Percentiles rank a stretch among this genome's conserved stretches.
Evolutionary conservation across 305 asterid species (phyloP).

Genomic region (Petunia hybrid): DNA sequence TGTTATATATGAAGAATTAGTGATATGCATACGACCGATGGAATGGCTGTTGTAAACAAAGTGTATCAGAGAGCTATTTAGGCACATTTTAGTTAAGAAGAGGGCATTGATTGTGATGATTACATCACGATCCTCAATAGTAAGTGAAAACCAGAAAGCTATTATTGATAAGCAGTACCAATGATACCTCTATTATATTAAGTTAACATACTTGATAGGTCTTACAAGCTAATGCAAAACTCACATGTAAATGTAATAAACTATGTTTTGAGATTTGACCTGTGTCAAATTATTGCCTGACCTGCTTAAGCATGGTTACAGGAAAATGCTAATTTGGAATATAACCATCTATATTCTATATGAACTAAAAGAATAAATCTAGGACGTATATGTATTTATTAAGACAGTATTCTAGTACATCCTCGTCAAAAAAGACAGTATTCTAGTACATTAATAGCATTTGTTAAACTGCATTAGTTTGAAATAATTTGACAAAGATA

Average conservation of each 20-base stretch:
- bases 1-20: neutral
- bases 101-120: neutral
- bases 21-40: neutral
- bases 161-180: neutral
- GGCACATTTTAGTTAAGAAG: neutral
- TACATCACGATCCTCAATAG: neutral
- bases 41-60: neutral
- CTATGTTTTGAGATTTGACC: neutral
- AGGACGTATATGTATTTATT: neutral
- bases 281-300: neutral
- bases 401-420: neutral
- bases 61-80: constrained; percentile 3
- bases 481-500: neutral
- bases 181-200: neutral
- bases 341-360: neutral
- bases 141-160: neutral
- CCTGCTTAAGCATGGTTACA: neutral
- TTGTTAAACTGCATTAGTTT: neutral
- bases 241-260: neutral
- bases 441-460: neutral
- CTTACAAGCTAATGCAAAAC: neutral
- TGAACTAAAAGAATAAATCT: neutral
- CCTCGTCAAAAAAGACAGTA: neutral
- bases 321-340: neutral
- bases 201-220: neutral